Evolutionary conservation across 2,329 filamentous ascomycete species (phyloP).

Genomic region (Keithomyces neogunnii): DNA sequence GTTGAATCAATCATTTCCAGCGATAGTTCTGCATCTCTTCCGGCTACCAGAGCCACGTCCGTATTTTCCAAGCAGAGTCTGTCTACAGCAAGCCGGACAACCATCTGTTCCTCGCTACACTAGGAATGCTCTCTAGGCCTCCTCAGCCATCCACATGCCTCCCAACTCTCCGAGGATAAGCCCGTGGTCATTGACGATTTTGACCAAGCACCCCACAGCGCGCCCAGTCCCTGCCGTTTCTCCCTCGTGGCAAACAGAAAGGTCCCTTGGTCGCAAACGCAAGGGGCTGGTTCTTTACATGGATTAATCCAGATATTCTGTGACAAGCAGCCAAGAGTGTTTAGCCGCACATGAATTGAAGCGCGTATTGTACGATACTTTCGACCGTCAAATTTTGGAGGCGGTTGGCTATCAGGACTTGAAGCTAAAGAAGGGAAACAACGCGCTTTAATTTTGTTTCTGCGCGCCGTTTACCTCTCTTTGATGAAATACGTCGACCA

Average conservation of each 20-base stretch:
- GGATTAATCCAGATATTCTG: not conserved
- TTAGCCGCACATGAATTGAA: constrained; percentile 2
- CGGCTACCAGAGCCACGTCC: not conserved
- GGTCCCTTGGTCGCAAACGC: not conserved
- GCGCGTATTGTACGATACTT: not conserved
- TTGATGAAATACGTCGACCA: not conserved
- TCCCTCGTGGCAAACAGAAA: constrained; percentile 5
- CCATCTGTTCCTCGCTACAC: no score
- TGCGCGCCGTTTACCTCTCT: not conserved
- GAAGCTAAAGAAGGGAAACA: not conserved
- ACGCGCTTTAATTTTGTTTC: no score
- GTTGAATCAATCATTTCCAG: no score
- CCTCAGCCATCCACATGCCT: constrained; percentile 15
- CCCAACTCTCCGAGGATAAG: constrained; percentile 9
- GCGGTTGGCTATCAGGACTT: not conserved
- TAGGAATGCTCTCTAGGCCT: constrained; percentile 11
- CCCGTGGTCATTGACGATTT: constrained; percentile 19
- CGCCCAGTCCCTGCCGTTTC: constrained; percentile 17
- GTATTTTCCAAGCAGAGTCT: not conserved
- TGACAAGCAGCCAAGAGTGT: not conserved
- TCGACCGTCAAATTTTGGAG: not conserved
- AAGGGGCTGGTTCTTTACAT: not conserved
- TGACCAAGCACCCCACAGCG: constrained; percentile 25
- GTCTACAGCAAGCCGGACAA: no score
- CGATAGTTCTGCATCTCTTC: not conserved